A percentile compares a stretch with the other conserved stretches of the same genome.
These are phyloP conservation scores for Paramecium sexaurelia DNA, from an alignment of 73 alveolate species.

Conservation along the genomic window DNA sequence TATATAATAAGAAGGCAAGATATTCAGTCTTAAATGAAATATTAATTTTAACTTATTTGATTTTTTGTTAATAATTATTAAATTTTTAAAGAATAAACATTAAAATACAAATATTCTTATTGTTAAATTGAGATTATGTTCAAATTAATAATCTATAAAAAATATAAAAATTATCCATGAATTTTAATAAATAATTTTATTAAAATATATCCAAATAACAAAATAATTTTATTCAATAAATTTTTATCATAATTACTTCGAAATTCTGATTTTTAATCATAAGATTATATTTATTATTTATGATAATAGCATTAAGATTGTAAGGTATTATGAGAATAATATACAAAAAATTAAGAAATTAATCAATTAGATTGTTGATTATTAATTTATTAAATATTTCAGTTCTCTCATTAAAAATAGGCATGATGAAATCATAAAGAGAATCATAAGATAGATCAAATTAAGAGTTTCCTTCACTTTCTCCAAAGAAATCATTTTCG, in stretches of 20 bases:
- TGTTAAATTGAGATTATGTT: neutral
- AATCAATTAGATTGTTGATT: neutral
- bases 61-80: neutral
- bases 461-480: neutral
- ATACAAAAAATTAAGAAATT: neutral
- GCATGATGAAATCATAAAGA: neutral
- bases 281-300: no score
- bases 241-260: no score
- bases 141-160: no score
- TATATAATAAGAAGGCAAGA: neutral
- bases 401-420: neutral
- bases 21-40: slow-evolving; percentile 5
- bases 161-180: no score
- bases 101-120: no score
- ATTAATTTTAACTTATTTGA: neutral
- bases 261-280: no score
- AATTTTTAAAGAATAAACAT: neutral
- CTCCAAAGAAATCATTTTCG: neutral
- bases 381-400: neutral
- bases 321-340: no score
- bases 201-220: no score
- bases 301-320: no score
- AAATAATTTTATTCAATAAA: no score
- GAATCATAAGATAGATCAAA: neutral
- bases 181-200: no score